A percentile compares a stretch with the other conserved stretches of the same genome.
Evolutionary conservation across 2,329 filamentous ascomycete species (phyloP).

Genomic region (Paracoccidioides brasiliensis): DNA sequence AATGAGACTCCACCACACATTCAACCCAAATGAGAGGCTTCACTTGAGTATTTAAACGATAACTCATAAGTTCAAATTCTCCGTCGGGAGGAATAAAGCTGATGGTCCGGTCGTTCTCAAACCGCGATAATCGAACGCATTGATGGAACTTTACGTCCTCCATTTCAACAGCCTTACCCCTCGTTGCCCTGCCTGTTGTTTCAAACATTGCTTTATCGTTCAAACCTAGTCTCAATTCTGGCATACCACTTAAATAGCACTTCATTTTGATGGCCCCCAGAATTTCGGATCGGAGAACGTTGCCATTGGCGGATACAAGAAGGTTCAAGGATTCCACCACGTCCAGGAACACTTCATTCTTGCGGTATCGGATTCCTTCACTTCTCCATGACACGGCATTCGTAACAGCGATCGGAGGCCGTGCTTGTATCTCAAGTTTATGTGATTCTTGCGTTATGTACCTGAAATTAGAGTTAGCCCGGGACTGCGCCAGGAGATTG

Average conservation of each 20-base stretch:
- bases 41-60: slow-evolving; percentile 94
- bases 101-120: slow-evolving; percentile 97
- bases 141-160: slow-evolving; percentile 99
- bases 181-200: slow-evolving; percentile 81
- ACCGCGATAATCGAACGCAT: slow-evolving; percentile 85
- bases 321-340: slow-evolving; percentile 95
- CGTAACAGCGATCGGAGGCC: slow-evolving; percentile 92
- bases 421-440: slow-evolving; percentile 91
- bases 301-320: slow-evolving; percentile 84
- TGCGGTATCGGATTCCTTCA: slow-evolving; percentile 94
- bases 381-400: slow-evolving; percentile 97
- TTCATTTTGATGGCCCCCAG: slow-evolving; percentile 98
- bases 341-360: slow-evolving; percentile 98
- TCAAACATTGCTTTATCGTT: slow-evolving; percentile 99
- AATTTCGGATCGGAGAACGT: slow-evolving; percentile 91
- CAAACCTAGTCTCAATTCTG: slow-evolving; percentile 79
- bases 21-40: slow-evolving; percentile 99
- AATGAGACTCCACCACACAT: slow-evolving; percentile 92
- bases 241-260: slow-evolving; percentile 97
- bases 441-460: slow-evolving; percentile 99
- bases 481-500: background rate
- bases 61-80: slow-evolving; percentile 98
- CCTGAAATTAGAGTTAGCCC: slow-evolving; percentile 21
- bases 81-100: slow-evolving; percentile 97
- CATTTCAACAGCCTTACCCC: slow-evolving; percentile 98